phyloP scores from a whole-genome alignment of 2,329 filamentous ascomycete species.

The Basipetospora chlamydospora region DNA sequence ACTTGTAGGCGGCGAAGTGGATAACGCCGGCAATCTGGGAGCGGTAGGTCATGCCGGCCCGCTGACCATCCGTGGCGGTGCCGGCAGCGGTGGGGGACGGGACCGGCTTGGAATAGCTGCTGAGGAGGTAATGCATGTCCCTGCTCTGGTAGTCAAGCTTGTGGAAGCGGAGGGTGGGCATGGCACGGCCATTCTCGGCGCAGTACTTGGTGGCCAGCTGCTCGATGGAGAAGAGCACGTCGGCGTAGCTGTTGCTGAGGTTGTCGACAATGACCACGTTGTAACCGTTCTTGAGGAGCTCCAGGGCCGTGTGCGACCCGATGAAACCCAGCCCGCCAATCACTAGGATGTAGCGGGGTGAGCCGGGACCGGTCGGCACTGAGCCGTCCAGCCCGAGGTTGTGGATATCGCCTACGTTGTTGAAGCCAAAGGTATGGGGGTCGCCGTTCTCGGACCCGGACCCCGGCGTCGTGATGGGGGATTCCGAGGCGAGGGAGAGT shows the following conservation, averaged over 20 bases:
- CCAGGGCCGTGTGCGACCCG: conserved; percentile 38
- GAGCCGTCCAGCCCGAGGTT: not conserved
- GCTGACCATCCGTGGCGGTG: not conserved
- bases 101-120: conserved; percentile 15
- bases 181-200: conserved; percentile 10
- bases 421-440: conserved; percentile 1
- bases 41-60: conserved; percentile 8
- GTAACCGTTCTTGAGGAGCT: conserved; percentile 37
- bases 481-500: conserved; percentile 8
- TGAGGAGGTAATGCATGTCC: conserved; percentile 21
- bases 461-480: conserved; percentile 10
- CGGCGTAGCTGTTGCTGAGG: conserved; percentile 26
- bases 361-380: conserved; percentile 4
- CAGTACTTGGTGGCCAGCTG: conserved; percentile 15
- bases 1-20: conserved; percentile 55
- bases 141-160: conserved; percentile 23
- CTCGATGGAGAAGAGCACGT: conserved; percentile 15
- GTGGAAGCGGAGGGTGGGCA: conserved; percentile 20
- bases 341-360: conserved; percentile 25
- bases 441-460: conserved; percentile 10
- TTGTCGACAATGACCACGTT: conserved; percentile 35
- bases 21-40: conserved; percentile 49
- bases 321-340: conserved; percentile 41
- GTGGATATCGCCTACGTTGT: conserved; percentile 4
- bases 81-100: no score